Percentiles rank a stretch among this genome's conserved stretches.
Conservation (phyloP, 169 alveolate species). For the Theileria luwenshuni region DNA sequence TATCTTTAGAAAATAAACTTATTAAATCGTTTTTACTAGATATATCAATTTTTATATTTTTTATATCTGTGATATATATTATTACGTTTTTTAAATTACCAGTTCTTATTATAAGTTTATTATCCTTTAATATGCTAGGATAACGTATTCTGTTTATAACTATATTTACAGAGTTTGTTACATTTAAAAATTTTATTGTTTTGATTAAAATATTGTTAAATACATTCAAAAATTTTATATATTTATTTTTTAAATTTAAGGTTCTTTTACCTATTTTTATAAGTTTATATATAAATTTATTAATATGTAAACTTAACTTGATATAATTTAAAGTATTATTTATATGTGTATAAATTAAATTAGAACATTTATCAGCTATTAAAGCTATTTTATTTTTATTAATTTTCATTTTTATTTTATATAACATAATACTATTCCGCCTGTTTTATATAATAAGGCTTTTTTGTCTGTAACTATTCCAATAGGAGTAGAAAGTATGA, state of each 20-base stretch:
- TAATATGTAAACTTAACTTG: slow-evolving; percentile 10
- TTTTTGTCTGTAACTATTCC: slow-evolving; percentile 42
- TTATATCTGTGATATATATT: slow-evolving; percentile 17
- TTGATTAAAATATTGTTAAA: slow-evolving; percentile 20
- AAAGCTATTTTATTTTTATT: not conserved
- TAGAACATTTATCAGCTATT: slow-evolving; percentile 26
- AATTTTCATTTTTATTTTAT: slow-evolving; percentile 17
- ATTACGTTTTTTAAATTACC: slow-evolving; percentile 22
- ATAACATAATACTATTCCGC: slow-evolving; percentile 37
- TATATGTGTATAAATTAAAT: slow-evolving; percentile 1
- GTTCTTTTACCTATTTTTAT: not conserved
- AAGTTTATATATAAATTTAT: slow-evolving; percentile 15
- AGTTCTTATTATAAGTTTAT: slow-evolving; percentile 27
- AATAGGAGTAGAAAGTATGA: slow-evolving; percentile 25
- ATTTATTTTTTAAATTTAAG: not conserved
- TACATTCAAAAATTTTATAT: slow-evolving; percentile 8
- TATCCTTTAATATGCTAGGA: slow-evolving; percentile 12
- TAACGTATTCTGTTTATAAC: slow-evolving; percentile 23
- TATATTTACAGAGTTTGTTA: slow-evolving; percentile 11
- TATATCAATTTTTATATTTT: slow-evolving; percentile 8
- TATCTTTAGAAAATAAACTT: slow-evolving; percentile 15
- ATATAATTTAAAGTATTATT: not conserved
- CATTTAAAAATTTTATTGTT: not conserved
- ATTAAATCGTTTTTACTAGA: slow-evolving; percentile 14
- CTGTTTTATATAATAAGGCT: slow-evolving; percentile 19